Evolutionary conservation across 805 yeast genomes (phyloP).

Genomic region (Ogataea neopini): DNA sequence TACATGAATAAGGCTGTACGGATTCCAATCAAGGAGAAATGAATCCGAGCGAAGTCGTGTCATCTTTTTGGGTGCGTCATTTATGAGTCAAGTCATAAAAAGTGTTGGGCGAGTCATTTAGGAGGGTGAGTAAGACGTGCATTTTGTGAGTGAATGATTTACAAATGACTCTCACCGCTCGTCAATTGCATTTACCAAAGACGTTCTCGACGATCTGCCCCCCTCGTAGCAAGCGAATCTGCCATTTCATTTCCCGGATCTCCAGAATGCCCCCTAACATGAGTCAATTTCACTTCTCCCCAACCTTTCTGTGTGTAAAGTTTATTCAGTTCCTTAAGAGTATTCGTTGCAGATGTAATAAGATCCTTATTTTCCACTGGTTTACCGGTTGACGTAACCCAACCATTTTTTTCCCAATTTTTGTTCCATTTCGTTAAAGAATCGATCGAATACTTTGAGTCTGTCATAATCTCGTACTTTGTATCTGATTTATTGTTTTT

Average conservation of each 20-base stretch:
- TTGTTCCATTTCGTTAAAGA: constrained; percentile 57
- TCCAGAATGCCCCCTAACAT: constrained; percentile 78
- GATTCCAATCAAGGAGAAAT: constrained; percentile 33
- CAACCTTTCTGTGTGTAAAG: constrained; percentile 38
- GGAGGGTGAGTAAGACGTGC: too few species aligned
- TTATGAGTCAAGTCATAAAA: too few species aligned
- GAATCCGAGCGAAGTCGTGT: neutral
- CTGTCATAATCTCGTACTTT: constrained; percentile 55
- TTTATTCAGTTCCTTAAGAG: constrained; percentile 37
- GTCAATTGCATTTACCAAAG: too few species aligned
- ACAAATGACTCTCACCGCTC: too few species aligned
- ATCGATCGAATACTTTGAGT: constrained; percentile 67
- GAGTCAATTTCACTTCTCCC: constrained; percentile 45
- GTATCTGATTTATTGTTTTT: constrained; percentile 18
- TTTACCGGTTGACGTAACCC: constrained; percentile 45
- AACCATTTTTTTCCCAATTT: constrained; percentile 59
- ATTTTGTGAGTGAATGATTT: too few species aligned
- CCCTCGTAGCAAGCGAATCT: constrained; percentile 70
- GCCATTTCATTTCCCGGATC: constrained; percentile 74
- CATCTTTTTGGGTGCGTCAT: too few species aligned
- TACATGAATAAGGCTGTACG: constrained; percentile 70
- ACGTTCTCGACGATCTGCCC: constrained; percentile 49
- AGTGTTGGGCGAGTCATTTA: too few species aligned
- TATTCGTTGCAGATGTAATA: constrained; percentile 36
- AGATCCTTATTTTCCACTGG: constrained; percentile 54